Evolutionary conservation across 768 basidiomycete genomes (phyloP).

Genomic region (Kwoniella dejecticola): DNA sequence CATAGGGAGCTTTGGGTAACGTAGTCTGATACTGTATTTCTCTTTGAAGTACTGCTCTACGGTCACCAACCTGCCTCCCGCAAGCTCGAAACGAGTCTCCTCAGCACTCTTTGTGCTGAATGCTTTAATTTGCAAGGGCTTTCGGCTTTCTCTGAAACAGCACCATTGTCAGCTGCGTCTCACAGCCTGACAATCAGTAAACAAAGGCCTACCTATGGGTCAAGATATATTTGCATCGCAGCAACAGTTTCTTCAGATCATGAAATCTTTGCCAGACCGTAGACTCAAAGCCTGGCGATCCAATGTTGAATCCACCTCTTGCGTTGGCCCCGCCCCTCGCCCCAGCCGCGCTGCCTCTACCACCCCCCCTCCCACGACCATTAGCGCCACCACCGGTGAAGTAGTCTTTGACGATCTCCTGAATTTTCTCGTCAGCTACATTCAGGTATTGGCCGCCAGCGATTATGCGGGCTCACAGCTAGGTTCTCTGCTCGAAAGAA

Average conservation of each 20-base stretch:
- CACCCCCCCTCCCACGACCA: slow-evolving; percentile 24
- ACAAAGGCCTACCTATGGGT: slow-evolving; percentile 40
- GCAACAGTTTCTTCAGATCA: slow-evolving; percentile 43
- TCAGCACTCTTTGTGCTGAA: background rate
- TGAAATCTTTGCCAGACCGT: slow-evolving; percentile 1
- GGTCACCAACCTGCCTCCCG: slow-evolving; percentile 36
- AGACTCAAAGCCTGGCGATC: background rate
- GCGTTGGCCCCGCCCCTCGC: no score
- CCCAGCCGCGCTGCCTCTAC: slow-evolving; percentile 31
- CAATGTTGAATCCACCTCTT: slow-evolving; percentile 24
- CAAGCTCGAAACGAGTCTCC: slow-evolving; percentile 36
- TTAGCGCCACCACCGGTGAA: slow-evolving; percentile 26
- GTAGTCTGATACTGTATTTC: slow-evolving; percentile 40
- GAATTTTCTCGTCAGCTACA: background rate
- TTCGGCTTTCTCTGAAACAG: background rate
- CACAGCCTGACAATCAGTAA: no score
- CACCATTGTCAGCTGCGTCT: background rate
- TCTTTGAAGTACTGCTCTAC: slow-evolving; percentile 43
- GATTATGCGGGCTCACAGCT: slow-evolving; percentile 27
- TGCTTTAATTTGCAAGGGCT: background rate
- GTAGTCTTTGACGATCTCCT: slow-evolving; percentile 32
- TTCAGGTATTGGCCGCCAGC: background rate
- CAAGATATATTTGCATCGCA: slow-evolving; percentile 47
- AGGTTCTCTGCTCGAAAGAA: slow-evolving; percentile 49
- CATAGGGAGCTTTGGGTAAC: slow-evolving; percentile 45